These are phyloP conservation scores for Westerdykella ornata DNA, from an alignment of 2,329 filamentous ascomycete genomes.

Conservation along the genomic window DNA sequence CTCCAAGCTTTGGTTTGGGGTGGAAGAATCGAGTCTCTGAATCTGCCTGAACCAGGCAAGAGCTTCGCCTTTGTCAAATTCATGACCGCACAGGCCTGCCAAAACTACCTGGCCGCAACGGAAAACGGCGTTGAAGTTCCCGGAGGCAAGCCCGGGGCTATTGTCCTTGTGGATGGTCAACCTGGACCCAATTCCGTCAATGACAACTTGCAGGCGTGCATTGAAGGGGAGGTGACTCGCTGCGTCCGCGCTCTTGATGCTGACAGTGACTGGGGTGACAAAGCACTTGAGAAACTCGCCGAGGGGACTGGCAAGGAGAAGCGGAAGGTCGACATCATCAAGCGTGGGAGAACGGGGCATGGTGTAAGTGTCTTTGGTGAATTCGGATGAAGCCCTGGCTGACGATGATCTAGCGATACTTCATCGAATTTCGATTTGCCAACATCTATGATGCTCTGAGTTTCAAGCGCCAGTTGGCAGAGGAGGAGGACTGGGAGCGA, in stretches of 20 bases:
- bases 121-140: conserved; percentile 29
- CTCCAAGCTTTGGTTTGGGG: conserved; percentile 36
- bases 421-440: conserved; percentile 45
- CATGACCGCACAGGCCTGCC: conserved; percentile 26
- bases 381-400: conserved; percentile 2
- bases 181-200: conserved; percentile 31
- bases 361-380: conserved; percentile 33
- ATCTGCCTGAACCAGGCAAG: conserved; percentile 19
- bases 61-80: conserved; percentile 28
- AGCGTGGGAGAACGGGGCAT: conserved; percentile 36
- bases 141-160: conserved; percentile 10
- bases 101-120: conserved; percentile 30
- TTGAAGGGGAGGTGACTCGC: conserved; percentile 40
- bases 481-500: conserved; percentile 42
- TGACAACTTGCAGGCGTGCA: conserved; percentile 38
- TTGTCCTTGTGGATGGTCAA: conserved; percentile 26
- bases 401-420: conserved; percentile 31
- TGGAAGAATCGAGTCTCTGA: conserved; percentile 29
- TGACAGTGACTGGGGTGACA: conserved; percentile 37
- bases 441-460: conserved; percentile 42
- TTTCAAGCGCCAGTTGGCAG: conserved; percentile 39
- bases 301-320: conserved; percentile 25
- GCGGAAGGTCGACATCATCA: conserved; percentile 43
- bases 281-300: conserved; percentile 35
- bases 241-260: conserved; percentile 42